Evolutionary conservation across 1,139 yeast genomes (phyloP).

Genomic region (Pichia sp.): DNA sequence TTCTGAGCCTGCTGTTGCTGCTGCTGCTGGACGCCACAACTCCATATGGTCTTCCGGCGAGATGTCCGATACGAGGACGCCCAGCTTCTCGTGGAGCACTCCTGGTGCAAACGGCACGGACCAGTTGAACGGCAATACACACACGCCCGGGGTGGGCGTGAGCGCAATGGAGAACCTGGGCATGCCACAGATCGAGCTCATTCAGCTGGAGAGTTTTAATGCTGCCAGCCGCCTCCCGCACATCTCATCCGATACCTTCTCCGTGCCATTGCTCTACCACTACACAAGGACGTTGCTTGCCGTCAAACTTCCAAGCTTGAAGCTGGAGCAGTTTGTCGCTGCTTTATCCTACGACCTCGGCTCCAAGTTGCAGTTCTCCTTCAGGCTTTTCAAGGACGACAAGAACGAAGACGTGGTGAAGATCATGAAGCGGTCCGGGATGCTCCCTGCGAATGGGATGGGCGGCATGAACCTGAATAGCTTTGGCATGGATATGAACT

Average conservation of each 20-base stretch:
- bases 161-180: background rate
- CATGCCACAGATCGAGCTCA: slow-evolving; percentile 20
- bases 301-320: slow-evolving; percentile 27
- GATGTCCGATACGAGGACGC: background rate
- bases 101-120: background rate
- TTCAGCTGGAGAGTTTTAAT: slow-evolving; percentile 28
- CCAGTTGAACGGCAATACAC: background rate
- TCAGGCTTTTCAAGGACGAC: slow-evolving; percentile 47
- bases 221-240: slow-evolving; percentile 22
- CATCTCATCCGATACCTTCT: slow-evolving; percentile 17
- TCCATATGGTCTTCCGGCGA: slow-evolving; percentile 17
- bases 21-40: slow-evolving; percentile 1
- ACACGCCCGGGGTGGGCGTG: background rate
- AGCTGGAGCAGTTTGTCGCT: slow-evolving; percentile 42
- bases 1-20: background rate
- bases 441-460: background rate
- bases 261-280: slow-evolving; percentile 24
- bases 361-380: slow-evolving; percentile 33
- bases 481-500: background rate
- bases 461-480: background rate
- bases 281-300: slow-evolving; percentile 22
- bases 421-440: slow-evolving; percentile 17
- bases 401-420: slow-evolving; percentile 34
- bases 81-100: slow-evolving; percentile 7
- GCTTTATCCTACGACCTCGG: slow-evolving; percentile 29